A percentile compares a stretch with the other conserved stretches of the same genome.
phyloP scores from a whole-genome alignment of 495 filamentous ascomycete genomes.

The Lophiostoma macrostomum region DNA sequence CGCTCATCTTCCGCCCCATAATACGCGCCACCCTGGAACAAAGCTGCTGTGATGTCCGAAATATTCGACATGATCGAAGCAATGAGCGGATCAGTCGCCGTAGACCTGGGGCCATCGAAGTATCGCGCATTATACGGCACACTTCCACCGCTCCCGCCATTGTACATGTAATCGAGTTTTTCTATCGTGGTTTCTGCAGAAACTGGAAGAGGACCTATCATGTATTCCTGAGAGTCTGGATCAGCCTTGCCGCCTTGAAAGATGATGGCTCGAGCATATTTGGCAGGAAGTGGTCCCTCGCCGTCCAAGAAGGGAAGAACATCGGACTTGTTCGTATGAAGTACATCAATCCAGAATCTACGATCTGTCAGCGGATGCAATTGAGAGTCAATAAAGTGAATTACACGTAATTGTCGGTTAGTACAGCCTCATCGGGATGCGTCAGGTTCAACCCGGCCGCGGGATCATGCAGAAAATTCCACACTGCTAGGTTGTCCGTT shows the following conservation, averaged over 20 bases:
- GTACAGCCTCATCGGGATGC: constrained; percentile 16
- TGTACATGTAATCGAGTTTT: constrained; percentile 29
- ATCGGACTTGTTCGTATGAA: constrained; percentile 24
- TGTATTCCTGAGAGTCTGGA: constrained; percentile 29
- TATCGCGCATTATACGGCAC: constrained; percentile 41
- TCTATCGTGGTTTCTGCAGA: constrained; percentile 21
- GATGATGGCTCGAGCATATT: constrained; percentile 27
- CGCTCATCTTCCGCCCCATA: constrained; percentile 36
- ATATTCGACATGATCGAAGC: constrained; percentile 38
- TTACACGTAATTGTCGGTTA: constrained; percentile 22
- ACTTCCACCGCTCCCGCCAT: constrained; percentile 19
- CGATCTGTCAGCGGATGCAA: not conserved
- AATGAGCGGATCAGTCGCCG: constrained; percentile 37
- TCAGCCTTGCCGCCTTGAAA: constrained; percentile 20
- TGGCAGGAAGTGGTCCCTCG: constrained; percentile 11
- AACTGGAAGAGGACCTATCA: constrained; percentile 27
- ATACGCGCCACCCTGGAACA: constrained; percentile 39
- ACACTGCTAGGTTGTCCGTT: constrained; percentile 15
- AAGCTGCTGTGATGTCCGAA: constrained; percentile 40
- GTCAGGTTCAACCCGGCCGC: constrained; percentile 23
- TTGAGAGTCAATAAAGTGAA: not conserved
- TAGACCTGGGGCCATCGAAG: constrained; percentile 37
- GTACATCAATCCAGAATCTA: constrained; percentile 16
- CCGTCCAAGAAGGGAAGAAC: constrained; percentile 22
- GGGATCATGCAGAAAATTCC: constrained; percentile 17